Conservation (phyloP, 129 eudicot genomes). For the Flaveria bidentis region DNA sequence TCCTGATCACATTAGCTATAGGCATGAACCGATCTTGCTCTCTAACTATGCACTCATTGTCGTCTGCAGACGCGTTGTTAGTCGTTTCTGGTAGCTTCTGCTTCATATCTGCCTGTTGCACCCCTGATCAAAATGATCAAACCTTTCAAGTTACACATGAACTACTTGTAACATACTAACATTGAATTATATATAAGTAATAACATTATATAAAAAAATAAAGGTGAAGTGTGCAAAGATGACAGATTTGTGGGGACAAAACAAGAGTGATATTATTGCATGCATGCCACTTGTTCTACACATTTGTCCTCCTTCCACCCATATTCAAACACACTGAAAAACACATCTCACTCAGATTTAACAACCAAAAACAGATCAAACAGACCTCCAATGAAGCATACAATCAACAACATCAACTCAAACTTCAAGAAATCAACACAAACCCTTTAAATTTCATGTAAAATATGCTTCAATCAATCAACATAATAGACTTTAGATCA, state of each 20-base stretch:
- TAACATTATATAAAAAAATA: background rate
- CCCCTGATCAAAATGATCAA: background rate
- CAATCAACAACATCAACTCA: conserved; percentile 1
- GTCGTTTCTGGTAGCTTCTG: conserved; percentile 41
- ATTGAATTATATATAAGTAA: no score
- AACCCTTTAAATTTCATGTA: background rate
- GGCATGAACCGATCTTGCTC: conserved; percentile 99
- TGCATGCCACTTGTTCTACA: conserved; percentile 64
- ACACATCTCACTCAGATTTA: conserved; percentile 13
- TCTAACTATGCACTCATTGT: conserved; percentile 70
- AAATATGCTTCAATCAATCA: background rate
- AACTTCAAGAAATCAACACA: background rate
- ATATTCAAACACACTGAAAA: conserved; percentile 15
- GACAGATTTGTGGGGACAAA: conserved; percentile 30
- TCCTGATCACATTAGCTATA: conserved; percentile 82
- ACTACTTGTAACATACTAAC: no score
- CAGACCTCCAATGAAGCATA: background rate
- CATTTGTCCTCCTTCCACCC: conserved; percentile 26
- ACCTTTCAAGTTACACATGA: background rate
- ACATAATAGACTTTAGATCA: background rate
- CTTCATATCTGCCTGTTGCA: conserved; percentile 37
- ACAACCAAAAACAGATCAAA: conserved; percentile 5
- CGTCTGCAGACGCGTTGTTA: conserved; percentile 43
- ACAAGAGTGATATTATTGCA: conserved; percentile 41
- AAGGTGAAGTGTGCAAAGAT: conserved; percentile 22